A percentile compares a stretch with the other conserved stretches of the same genome.
phyloP scores from a whole-genome alignment of 495 filamentous ascomycete species.

The Hypomontagnella submonticulosa region DNA sequence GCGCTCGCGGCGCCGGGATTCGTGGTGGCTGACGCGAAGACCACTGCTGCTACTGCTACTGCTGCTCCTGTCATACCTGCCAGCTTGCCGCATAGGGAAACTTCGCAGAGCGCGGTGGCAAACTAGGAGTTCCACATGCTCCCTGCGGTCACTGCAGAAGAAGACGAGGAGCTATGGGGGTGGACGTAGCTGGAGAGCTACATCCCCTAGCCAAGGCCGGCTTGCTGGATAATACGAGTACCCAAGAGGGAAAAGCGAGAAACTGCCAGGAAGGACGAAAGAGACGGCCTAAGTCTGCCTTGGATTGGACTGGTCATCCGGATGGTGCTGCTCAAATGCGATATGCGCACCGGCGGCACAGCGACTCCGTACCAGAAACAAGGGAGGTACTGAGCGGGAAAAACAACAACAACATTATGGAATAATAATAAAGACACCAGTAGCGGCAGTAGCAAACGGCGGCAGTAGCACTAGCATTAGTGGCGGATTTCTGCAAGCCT shows the following conservation, averaged over 20 bases:
- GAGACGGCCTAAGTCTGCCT: slow-evolving; percentile 19
- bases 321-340: slow-evolving; percentile 10
- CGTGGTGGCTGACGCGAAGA: background rate
- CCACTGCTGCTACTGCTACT: background rate
- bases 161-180: background rate
- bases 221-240: background rate
- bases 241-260: background rate
- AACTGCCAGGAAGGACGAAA: background rate
- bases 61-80: background rate
- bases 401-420: too few species aligned
- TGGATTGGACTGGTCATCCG: slow-evolving; percentile 28
- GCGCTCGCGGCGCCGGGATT: background rate
- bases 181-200: too few species aligned
- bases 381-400: background rate
- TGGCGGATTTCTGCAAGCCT: too few species aligned
- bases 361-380: slow-evolving; percentile 7
- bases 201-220: background rate
- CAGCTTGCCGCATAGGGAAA: slow-evolving; percentile 3
- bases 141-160: background rate
- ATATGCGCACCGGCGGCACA: slow-evolving; percentile 30
- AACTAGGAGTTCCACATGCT: slow-evolving; percentile 16
- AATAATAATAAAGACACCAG: background rate
- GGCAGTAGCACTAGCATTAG: background rate
- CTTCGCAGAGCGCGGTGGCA: background rate
- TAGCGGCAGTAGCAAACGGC: background rate